These are phyloP conservation scores for Cryptococcus floricola DNA, from an alignment of 1,284 basidiomycete species.

Conservation along the genomic window DNA sequence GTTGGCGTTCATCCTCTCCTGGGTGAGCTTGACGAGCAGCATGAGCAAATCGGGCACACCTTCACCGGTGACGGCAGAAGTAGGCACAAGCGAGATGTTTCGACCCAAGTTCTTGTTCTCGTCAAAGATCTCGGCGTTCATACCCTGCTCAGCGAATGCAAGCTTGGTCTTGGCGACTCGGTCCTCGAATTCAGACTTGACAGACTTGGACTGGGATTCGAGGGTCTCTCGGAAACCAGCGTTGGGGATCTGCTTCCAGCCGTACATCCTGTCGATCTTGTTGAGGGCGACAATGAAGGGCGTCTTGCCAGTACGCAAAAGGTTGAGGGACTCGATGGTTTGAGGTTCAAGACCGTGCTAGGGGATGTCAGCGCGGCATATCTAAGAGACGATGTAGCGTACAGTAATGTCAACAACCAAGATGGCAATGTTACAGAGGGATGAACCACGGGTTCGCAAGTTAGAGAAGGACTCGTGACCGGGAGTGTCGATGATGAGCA, in stretches of 20 bases:
- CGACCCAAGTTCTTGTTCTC: slow-evolving; percentile 94
- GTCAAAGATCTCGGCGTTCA: slow-evolving; percentile 94
- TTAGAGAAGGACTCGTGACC: slow-evolving; percentile 99
- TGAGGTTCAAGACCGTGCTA: slow-evolving; percentile 96
- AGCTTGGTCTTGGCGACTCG: slow-evolving; percentile 79
- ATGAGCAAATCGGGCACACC: slow-evolving; percentile 99
- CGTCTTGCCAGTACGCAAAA: slow-evolving; percentile 90
- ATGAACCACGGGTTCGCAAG: slow-evolving; percentile 90
- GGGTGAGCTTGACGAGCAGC: slow-evolving; percentile 94
- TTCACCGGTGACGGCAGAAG: slow-evolving; percentile 96
- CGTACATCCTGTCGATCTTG: slow-evolving; percentile 99
- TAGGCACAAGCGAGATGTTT: slow-evolving; percentile 95
- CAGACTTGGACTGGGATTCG: slow-evolving; percentile 74
- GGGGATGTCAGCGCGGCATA: not conserved
- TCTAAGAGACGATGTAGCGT: slow-evolving; percentile 20
- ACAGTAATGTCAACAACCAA: slow-evolving; percentile 99
- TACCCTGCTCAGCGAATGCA: slow-evolving; percentile 94
- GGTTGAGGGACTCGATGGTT: slow-evolving; percentile 90
- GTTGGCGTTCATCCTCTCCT: slow-evolving; percentile 94
- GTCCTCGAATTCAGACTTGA: slow-evolving; percentile 90
- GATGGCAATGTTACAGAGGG: slow-evolving; percentile 98
- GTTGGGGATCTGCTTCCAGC: slow-evolving; percentile 88
- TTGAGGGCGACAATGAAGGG: slow-evolving; percentile 99
- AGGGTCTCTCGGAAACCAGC: slow-evolving; percentile 89
- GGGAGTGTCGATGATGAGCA: slow-evolving; percentile 96